Percentiles rank a stretch among this genome's conserved stretches.
Conservation (phyloP, 768 basidiomycete species). For the Vishniacozyma victoriae region DNA sequence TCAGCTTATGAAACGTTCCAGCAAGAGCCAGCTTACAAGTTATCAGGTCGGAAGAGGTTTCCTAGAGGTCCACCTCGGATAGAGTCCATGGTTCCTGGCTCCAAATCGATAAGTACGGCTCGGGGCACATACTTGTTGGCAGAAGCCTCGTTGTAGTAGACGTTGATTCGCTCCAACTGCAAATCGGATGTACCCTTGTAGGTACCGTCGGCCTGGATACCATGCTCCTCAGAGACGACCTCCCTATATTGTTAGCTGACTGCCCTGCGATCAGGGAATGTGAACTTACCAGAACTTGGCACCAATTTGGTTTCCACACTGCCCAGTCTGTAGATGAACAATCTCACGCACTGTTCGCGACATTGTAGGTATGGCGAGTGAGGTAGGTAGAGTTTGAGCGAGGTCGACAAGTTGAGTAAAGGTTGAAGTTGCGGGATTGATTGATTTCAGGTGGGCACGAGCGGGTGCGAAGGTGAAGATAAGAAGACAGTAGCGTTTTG, state of each 20-base stretch:
- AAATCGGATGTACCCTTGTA: conserved; percentile 92
- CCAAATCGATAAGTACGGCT: conserved; percentile 92
- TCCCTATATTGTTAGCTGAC: conserved; percentile 74
- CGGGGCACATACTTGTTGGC: conserved; percentile 97
- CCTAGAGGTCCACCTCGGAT: conserved; percentile 61
- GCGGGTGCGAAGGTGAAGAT: not conserved
- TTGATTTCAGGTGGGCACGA: not conserved
- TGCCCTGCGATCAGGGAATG: conserved; percentile 9
- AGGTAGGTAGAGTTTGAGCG: not conserved
- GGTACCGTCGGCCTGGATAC: conserved; percentile 81
- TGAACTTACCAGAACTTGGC: conserved; percentile 49
- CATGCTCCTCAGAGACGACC: conserved; percentile 96
- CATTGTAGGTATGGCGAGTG: conserved; percentile 3
- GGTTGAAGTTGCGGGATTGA: not conserved
- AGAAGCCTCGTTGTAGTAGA: conserved; percentile 96
- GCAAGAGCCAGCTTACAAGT: conserved; percentile 62
- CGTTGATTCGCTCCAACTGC: conserved; percentile 88
- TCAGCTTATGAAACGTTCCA: not conserved
- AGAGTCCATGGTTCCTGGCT: conserved; percentile 68
- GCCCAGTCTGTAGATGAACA: conserved; percentile 98
- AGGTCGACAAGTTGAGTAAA: not conserved
- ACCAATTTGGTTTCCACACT: conserved; percentile 99
- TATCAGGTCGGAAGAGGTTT: conserved; percentile 90
- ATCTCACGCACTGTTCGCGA: conserved; percentile 65
- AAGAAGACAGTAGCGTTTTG: not conserved